A percentile compares a stretch with the other conserved stretches of the same genome.
These are phyloP conservation scores for Begonia masoniana DNA, from an alignment of 306 rosid genomes.

Conservation along the genomic window DNA sequence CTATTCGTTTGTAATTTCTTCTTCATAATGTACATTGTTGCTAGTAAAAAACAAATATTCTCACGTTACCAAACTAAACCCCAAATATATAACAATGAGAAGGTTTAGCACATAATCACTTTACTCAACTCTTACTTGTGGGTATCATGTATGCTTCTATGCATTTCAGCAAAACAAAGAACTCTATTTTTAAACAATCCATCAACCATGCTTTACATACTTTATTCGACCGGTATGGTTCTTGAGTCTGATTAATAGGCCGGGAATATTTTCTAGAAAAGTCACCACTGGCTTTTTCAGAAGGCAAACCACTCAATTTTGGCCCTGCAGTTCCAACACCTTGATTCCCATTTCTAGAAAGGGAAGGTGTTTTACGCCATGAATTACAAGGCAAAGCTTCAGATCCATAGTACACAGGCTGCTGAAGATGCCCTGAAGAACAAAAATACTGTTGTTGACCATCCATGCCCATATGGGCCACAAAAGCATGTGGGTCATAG, in stretches of 20 bases:
- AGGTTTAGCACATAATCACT: too few relatives aligned
- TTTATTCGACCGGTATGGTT: slow-evolving; percentile 29
- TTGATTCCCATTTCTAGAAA: slow-evolving; percentile 18
- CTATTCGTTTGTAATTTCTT: too few relatives aligned
- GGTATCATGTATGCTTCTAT: too few relatives aligned
- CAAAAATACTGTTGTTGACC: slow-evolving; percentile 27
- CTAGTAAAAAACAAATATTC: too few relatives aligned
- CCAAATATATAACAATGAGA: too few relatives aligned
- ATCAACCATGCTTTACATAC: slow-evolving; percentile 13
- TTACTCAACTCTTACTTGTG: too few relatives aligned
- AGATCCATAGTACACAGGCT: slow-evolving; percentile 32
- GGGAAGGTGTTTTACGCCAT: slow-evolving; percentile 18
- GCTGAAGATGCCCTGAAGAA: slow-evolving; percentile 35
- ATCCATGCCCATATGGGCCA: slow-evolving; percentile 23
- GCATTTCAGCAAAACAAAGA: too few relatives aligned
- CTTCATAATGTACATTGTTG: too few relatives aligned
- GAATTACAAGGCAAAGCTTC: slow-evolving; percentile 35
- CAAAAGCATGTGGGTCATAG: neutral
- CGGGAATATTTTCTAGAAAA: slow-evolving; percentile 21
- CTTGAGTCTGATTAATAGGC: slow-evolving; percentile 14
- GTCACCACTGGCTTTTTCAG: slow-evolving; percentile 19
- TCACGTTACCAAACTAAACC: too few relatives aligned
- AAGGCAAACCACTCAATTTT: slow-evolving; percentile 20
- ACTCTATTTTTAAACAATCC: neutral
- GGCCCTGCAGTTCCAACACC: slow-evolving; percentile 16